phyloP scores from a whole-genome alignment of 2,329 filamentous ascomycete species.

The Pyrenochaeta sp. region DNA sequence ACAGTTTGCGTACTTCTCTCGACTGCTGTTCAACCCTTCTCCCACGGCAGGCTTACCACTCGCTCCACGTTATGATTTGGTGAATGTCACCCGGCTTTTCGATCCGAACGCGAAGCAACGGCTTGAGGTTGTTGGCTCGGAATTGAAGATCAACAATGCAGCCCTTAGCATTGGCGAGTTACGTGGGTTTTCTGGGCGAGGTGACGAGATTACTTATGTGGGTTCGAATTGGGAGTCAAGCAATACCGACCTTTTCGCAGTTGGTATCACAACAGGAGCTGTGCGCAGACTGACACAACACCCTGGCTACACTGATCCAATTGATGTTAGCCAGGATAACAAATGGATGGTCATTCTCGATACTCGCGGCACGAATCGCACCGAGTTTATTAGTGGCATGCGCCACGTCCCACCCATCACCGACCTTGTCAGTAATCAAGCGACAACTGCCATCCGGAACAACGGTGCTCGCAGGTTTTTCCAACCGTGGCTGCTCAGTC shows the following conservation, averaged over 20 bases:
- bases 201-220: constrained; percentile 54
- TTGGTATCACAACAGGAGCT: constrained; percentile 49
- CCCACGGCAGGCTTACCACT: constrained; percentile 26
- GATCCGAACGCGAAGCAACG: background rate
- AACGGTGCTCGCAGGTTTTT: constrained; percentile 58
- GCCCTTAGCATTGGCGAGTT: constrained; percentile 53
- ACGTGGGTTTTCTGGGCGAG: constrained; percentile 54
- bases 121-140: constrained; percentile 12
- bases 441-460: constrained; percentile 53
- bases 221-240: constrained; percentile 51
- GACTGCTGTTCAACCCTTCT: constrained; percentile 51
- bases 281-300: constrained; percentile 55
- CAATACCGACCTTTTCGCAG: constrained; percentile 57
- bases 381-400: constrained; percentile 54
- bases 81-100: constrained; percentile 48
- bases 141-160: constrained; percentile 39
- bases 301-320: constrained; percentile 55
- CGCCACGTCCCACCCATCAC: constrained; percentile 53
- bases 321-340: constrained; percentile 54
- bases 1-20: constrained; percentile 46
- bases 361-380: constrained; percentile 52
- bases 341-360: constrained; percentile 55
- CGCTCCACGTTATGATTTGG: constrained; percentile 48
- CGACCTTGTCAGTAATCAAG: constrained; percentile 33
- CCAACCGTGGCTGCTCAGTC: constrained; percentile 54